Conservation (phyloP, 306 rosid species). For the Cicer pinnatifidum region DNA sequence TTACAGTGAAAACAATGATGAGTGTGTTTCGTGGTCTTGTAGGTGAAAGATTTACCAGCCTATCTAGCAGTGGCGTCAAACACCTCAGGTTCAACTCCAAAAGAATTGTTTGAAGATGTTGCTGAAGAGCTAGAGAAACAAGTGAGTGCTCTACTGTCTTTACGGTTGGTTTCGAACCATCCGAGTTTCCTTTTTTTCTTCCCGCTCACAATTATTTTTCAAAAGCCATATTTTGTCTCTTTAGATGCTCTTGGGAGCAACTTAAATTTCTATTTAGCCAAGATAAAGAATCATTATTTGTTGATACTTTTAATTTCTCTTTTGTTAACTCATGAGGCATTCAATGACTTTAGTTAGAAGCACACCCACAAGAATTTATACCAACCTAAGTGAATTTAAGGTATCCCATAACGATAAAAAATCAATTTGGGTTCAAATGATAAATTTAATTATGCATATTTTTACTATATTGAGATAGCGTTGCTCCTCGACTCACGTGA, state of each 20-base stretch:
- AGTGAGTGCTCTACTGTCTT: slow-evolving; percentile 54
- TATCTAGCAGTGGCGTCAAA: slow-evolving; percentile 81
- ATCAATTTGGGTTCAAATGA: slow-evolving; percentile 13
- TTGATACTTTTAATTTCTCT: slow-evolving; percentile 24
- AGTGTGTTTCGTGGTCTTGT: slow-evolving; percentile 35
- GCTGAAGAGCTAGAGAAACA: slow-evolving; percentile 85
- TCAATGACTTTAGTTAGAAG: slow-evolving; percentile 26
- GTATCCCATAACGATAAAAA: background rate
- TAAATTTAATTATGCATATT: slow-evolving; percentile 31
- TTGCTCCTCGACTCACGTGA: slow-evolving; percentile 27
- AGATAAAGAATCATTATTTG: slow-evolving; percentile 9
- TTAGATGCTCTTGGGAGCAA: slow-evolving; percentile 22
- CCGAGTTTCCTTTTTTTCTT: slow-evolving; percentile 25
- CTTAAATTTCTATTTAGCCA: slow-evolving; percentile 3
- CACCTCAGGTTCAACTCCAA: slow-evolving; percentile 87
- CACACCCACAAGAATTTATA: background rate
- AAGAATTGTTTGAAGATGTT: slow-evolving; percentile 87
- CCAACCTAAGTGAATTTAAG: slow-evolving; percentile 15
- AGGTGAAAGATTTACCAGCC: slow-evolving; percentile 81
- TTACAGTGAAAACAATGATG: background rate
- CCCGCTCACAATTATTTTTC: slow-evolving; percentile 21
- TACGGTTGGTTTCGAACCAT: slow-evolving; percentile 42
- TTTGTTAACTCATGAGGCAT: background rate
- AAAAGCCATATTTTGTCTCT: slow-evolving; percentile 30
- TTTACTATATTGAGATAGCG: background rate